phyloP scores from a whole-genome alignment of 805 yeast genomes.

The Aciculoconidium aculeatum region DNA sequence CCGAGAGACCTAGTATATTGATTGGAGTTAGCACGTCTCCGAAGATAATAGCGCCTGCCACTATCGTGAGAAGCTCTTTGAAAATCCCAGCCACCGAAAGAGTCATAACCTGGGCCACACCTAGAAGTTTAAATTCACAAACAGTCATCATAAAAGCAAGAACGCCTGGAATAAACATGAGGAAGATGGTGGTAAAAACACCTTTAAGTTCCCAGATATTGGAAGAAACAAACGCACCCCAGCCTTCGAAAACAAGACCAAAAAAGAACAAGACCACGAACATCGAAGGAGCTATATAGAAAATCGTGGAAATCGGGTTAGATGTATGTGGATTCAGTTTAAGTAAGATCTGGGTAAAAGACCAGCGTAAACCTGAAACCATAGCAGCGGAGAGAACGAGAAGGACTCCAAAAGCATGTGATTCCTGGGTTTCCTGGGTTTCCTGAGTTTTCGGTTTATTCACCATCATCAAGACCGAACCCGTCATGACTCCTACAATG shows the following conservation, averaged over 20 bases:
- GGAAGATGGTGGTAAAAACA: conserved; percentile 42
- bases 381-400: conserved; percentile 74
- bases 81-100: conserved; percentile 88
- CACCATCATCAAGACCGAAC: conserved; percentile 87
- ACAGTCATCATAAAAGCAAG: conserved; percentile 87
- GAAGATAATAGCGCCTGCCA: conserved; percentile 60
- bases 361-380: conserved; percentile 92
- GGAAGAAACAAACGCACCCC: conserved; percentile 43
- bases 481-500: conserved; percentile 73
- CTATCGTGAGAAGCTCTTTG: conserved; percentile 84
- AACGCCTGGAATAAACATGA: conserved; percentile 76
- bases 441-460: conserved; percentile 21
- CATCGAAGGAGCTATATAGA: conserved; percentile 84
- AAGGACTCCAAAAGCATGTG: conserved; percentile 51
- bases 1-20: conserved; percentile 66
- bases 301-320: conserved; percentile 79
- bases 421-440: conserved; percentile 13
- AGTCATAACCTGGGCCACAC: conserved; percentile 79
- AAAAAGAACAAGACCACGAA: conserved; percentile 51
- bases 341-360: conserved; percentile 79
- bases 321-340: conserved; percentile 52
- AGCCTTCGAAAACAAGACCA: conserved; percentile 70
- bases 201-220: conserved; percentile 67
- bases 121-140: conserved; percentile 77
- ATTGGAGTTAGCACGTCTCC: conserved; percentile 64